Evolutionary conservation across 139 green algal species (phyloP), one percentile per base, ranked within the genome.

Genomic region (Gonium pectorale): DNA sequence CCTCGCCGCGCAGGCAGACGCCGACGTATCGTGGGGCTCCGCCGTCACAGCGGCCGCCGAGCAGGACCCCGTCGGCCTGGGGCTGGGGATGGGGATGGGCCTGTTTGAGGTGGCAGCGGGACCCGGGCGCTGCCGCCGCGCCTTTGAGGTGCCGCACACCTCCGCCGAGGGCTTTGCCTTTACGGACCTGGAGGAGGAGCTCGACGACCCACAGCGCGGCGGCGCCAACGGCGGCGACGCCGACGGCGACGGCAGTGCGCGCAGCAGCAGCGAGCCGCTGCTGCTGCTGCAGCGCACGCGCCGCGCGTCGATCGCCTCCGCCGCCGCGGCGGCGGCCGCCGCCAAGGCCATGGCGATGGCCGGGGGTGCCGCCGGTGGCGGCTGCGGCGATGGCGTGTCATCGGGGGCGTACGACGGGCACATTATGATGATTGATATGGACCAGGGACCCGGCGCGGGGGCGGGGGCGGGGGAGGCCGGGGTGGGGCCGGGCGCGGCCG

Each of bases 21-120:
- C 33, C 64, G 67, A 74, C 40, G 35, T 37, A 22, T 74, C 67
- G 22, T 74, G 40, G 67, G 67, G 67, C 38, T 74, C 67, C 38
- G 67, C 21, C 40, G 27, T 74, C 37, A 21, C 19, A 9, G 27
- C 52, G 29, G 38, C 67, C 13, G 2, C 41, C 40, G 21, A 3
- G 40, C 67, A 54, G 8, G 40, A 6, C 40, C 67, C 67, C 41
- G 67, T 37, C 5, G 38, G 38, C 38, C n/a, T n/a, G n/a, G n/a
- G n/a, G n/a, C n/a, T n/a, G n/a, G n/a, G n/a, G n/a, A n/a, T n/a
- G n/a, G n/a, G n/a, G n/a, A n/a, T n/a, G n/a, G n/a, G n/a, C n/a
- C n/a, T n/a, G n/a, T n/a, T n/a, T n/a, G n/a, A n/a, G n/a, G 27
- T 27, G 38, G 38, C 38, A 15, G 27, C 3, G 35, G 64, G 33